Base-by-base conservation (phyloP, 192 early-diverging fungal genomes). In the Geranomyces michiganensis region DNA sequence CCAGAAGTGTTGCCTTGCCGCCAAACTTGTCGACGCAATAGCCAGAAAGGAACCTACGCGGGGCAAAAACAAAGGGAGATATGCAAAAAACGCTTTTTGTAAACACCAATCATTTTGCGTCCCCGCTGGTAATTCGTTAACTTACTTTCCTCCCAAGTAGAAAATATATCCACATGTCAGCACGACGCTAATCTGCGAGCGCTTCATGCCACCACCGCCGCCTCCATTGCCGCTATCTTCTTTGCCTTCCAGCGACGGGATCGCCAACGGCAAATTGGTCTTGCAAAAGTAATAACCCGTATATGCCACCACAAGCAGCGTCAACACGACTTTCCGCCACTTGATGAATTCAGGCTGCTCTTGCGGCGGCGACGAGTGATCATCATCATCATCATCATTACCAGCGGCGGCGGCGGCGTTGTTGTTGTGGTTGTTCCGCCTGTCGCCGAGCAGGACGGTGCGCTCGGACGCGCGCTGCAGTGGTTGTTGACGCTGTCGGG, bases 251-350 rank as follows among this genome's bases (percentile, higher is more conserved):
- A 73, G 45, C 22, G 19, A n/a, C 0, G 71, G 71, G 22, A 73
- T 67, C 2, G 64, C 64, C 24, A 73, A 24, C 15, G 71, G 43
- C n/a, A 73, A 47, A 30, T 65, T 73, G n/a, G 71, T 67, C 33
- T 45, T 65, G 53, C 62, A 31, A 46, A 66, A 73, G 53, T 73
- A 73, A 36, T 73, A 73, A 4, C 51, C 71, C n/a, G 70, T 72
- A 29, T 72, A 72, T 49, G 70, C 62, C 30, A 36, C 13, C 29
- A 72, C 70, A 6, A 72, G 47, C 7, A 72, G 48, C 4, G 36
- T 33, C 17, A 72, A 55, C 13, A 72, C 62, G 3, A 45, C 14
- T 33, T 64, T 62, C 7, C 60, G 60, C 44, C 62, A 72, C 44
- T 64, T 64, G 2, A 17, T 1, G 43, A 45, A 64, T 8, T 64